These are phyloP conservation scores for Chlorella sp. DNA, from an alignment of 139 green algal species.

Conservation along the genomic window DNA sequence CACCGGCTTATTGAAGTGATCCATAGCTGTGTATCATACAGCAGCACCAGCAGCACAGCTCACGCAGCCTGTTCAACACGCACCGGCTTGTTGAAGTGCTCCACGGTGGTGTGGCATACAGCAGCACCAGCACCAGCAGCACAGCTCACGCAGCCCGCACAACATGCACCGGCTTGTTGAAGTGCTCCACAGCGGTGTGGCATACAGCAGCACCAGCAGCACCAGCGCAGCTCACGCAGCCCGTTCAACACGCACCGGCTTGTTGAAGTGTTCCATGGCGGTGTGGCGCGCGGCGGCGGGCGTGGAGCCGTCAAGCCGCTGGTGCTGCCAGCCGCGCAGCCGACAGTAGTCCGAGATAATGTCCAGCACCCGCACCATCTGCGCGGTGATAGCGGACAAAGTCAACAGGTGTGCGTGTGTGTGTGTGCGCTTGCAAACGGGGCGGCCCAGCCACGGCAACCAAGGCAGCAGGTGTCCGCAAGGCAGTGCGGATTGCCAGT, in stretches of 20 bases:
- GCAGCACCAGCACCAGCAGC: too few species aligned
- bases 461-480: slow-evolving; percentile 6
- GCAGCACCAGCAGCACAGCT: too few species aligned
- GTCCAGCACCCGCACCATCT: slow-evolving; percentile 91
- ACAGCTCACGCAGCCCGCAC: too few species aligned
- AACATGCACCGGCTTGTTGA: slow-evolving; percentile 81
- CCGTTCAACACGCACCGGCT: slow-evolving; percentile 46
- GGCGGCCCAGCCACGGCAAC: background rate
- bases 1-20: too few species aligned
- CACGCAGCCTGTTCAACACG: too few species aligned
- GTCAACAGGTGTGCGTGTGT: too few species aligned
- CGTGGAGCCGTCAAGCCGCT: slow-evolving; percentile 92
- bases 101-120: background rate
- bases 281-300: slow-evolving; percentile 58
- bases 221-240: too few species aligned
- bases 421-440: too few species aligned
- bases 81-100: too few species aligned
- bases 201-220: slow-evolving; percentile 39
- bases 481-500: too few species aligned
- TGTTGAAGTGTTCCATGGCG: slow-evolving; percentile 96
- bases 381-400: too few species aligned
- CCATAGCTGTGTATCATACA: background rate
- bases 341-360: slow-evolving; percentile 92
- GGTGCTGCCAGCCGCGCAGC: slow-evolving; percentile 75
- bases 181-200: slow-evolving; percentile 89